Base-by-base conservation (phyloP, 768 basidiomycete genomes). In the Mycena amicta region DNA sequence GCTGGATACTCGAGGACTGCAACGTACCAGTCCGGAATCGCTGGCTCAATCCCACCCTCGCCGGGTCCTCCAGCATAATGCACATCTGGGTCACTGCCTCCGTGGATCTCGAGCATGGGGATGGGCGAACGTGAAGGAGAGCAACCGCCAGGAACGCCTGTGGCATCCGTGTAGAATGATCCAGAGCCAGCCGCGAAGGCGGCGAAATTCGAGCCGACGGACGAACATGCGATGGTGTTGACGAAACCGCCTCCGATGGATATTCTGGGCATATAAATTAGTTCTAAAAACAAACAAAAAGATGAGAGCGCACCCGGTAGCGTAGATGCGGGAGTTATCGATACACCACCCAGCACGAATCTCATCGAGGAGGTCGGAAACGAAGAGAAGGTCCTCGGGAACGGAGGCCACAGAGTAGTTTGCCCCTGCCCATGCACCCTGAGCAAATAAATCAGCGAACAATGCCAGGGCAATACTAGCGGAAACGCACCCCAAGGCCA, bases 351-450 rank as follows among this genome's bases (percentile, higher is more conserved):
- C 43, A 20, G 50, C 46, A 12, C 56, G 60, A 31, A 61, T 11
- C 13, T 52, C 56, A 28, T 6, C 25, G 18, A 62, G 53, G 13
- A 62, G 60, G 41, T 57, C 56, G 25, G 52, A 50, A 1, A 62
- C 51, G 30, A 62, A 58, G 39, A 3, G 5, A 18, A 62, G 56
- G 22, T 58, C 61, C 25, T 58, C 47, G 5, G 56, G 49, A 31
- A 62, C 49, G 5, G 57, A 28, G 33, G 57, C 50, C 5, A 41
- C 30, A 18, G 61, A 62, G 18, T 62, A 58, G 33, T 54, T 54
- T 13, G 56, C 53, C 1, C 61, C 61, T 15, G 61, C 61, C 61
- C 56, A 58, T n/a, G 55, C 55, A n/a, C 60, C 55, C 51, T 61
- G 33, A 18, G 33, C 11, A 23, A 25, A 40, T 37, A 16, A 28